A percentile compares a stretch with the other conserved stretches of the same genome.
Evolutionary conservation across 495 filamentous ascomycete species (phyloP).

Genomic region (Articulospora tetracladia): DNA sequence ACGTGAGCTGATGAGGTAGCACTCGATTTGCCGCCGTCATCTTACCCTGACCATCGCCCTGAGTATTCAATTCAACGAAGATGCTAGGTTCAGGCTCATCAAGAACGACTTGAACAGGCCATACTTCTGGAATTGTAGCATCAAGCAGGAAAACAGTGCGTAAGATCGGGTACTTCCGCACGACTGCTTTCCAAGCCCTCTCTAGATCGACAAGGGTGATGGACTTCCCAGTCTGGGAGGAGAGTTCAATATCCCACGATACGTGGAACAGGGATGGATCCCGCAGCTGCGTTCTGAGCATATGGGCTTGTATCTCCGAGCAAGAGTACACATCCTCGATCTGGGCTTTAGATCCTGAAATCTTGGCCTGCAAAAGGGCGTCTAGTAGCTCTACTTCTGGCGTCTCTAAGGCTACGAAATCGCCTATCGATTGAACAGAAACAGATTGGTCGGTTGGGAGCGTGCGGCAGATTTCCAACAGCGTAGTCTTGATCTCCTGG

Average conservation of each 20-base stretch:
- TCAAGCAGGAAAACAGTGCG: conserved; percentile 52
- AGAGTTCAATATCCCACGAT: neutral
- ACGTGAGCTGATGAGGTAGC: conserved; percentile 43
- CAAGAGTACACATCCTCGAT: conserved; percentile 66
- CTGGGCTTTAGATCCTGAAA: conserved; percentile 36
- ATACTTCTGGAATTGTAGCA: conserved; percentile 39
- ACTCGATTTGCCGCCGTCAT: conserved; percentile 3
- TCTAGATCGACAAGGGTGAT: conserved; percentile 39
- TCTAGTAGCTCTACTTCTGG: neutral
- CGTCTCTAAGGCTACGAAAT: conserved; percentile 18
- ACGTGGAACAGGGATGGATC: conserved; percentile 40
- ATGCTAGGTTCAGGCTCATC: conserved; percentile 38
- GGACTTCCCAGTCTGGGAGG: neutral
- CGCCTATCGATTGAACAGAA: conserved; percentile 28
- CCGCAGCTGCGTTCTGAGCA: conserved; percentile 42
- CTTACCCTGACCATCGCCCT: conserved; percentile 34
- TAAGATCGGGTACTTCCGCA: conserved; percentile 49
- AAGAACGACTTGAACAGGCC: conserved; percentile 51
- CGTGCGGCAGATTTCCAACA: conserved; percentile 30
- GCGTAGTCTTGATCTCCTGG: conserved; percentile 16
- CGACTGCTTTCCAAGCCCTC: conserved; percentile 49
- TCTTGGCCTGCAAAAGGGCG: conserved; percentile 16
- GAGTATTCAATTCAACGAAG: conserved; percentile 27
- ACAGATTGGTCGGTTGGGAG: conserved; percentile 32
- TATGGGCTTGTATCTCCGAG: conserved; percentile 65